These are phyloP conservation scores for Acer negundo DNA, from an alignment of 345 rosid species.

Conservation along the genomic window DNA sequence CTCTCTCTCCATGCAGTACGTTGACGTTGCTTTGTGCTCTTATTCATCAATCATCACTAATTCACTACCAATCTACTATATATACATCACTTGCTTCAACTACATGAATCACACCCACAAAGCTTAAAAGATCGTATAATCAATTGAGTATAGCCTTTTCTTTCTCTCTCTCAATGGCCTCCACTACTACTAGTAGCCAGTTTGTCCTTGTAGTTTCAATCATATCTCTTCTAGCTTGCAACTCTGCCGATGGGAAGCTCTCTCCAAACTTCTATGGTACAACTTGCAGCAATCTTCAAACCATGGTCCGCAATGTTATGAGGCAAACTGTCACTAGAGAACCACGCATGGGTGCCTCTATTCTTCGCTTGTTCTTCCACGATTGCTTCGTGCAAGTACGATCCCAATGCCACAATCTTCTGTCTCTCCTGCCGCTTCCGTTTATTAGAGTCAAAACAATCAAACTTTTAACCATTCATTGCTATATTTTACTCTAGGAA, in stretches of 20 bases:
- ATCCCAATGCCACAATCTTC: neutral
- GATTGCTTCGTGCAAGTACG: slow-evolving; percentile 54
- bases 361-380: slow-evolving; percentile 58
- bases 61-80: neutral
- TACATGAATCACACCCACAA: neutral
- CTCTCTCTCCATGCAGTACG: neutral
- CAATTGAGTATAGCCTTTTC: too few relatives aligned
- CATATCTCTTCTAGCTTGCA: neutral
- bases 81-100: neutral
- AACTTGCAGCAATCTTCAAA: slow-evolving; percentile 35
- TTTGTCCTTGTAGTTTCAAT: neutral
- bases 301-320: slow-evolving; percentile 35
- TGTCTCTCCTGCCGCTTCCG: neutral
- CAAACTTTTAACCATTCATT: too few relatives aligned
- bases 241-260: slow-evolving; percentile 33
- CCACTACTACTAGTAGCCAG: neutral
- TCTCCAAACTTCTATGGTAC: slow-evolving; percentile 36
- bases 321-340: slow-evolving; percentile 32
- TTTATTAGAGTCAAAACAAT: too few relatives aligned
- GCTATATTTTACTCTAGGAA: too few relatives aligned
- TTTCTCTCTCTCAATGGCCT: neutral
- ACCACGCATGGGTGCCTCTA: slow-evolving; percentile 39
- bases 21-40: neutral
- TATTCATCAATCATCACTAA: too few relatives aligned
- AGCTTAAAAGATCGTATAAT: neutral